Conservation (phyloP, 2,329 filamentous ascomycete species). For the Neofusicoccum parvum region DNA sequence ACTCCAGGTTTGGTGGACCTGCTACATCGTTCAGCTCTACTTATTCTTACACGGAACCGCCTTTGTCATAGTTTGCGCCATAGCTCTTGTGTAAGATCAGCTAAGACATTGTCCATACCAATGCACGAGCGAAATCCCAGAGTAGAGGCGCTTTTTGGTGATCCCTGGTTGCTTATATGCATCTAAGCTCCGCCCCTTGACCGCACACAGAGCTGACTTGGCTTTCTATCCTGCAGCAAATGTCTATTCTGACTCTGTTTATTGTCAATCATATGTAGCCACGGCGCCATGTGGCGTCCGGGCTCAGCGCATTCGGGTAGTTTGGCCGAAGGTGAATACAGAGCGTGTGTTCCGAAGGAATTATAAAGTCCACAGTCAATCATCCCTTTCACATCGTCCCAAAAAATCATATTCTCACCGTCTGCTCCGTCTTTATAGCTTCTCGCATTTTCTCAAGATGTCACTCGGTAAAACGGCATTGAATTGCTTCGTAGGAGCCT, state of each 20-base stretch:
- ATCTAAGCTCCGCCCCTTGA: background rate
- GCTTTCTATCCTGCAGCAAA: background rate
- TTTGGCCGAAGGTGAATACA: background rate
- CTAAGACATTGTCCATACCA: background rate
- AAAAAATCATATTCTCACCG: background rate
- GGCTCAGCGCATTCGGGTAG: background rate
- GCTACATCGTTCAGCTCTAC: background rate
- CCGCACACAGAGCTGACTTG: background rate
- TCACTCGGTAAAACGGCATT: background rate
- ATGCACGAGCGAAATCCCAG: background rate
- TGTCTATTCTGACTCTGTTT: background rate
- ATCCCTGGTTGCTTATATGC: background rate
- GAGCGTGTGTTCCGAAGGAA: background rate
- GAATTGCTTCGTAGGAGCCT: constrained; percentile 7
- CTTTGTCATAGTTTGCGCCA: background rate
- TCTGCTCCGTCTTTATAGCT: background rate
- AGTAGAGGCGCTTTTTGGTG: background rate
- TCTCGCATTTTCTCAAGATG: background rate
- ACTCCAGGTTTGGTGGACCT: background rate
- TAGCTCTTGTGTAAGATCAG: background rate
- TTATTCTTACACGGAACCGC: background rate
- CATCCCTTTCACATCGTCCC: background rate
- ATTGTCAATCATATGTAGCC: background rate
- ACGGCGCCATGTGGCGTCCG: too few species aligned
- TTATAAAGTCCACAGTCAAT: background rate